phyloP scores from a whole-genome alignment of 2,329 filamentous ascomycete species.

The Tolypocladium amazonense region DNA sequence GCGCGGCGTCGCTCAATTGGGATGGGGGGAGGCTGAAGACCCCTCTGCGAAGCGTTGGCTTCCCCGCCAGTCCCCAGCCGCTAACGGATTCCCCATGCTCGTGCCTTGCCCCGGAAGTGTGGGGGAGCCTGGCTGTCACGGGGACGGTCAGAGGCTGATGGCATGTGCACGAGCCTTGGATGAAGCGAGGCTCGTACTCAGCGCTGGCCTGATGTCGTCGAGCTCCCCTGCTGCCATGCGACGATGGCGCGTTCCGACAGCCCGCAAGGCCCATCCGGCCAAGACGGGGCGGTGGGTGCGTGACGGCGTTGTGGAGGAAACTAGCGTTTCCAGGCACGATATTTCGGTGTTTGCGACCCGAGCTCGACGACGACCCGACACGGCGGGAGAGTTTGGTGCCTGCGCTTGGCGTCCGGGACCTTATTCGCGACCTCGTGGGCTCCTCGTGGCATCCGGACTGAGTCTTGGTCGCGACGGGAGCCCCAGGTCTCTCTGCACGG shows the following conservation, averaged over 20 bases:
- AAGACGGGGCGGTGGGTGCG: neutral
- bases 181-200: neutral
- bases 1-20: neutral
- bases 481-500: too few relatives aligned
- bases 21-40: neutral
- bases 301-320: neutral
- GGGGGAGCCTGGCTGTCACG: neutral
- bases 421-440: too few relatives aligned
- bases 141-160: neutral
- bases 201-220: neutral
- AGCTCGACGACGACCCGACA: neutral
- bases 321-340: neutral
- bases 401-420: neutral
- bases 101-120: neutral
- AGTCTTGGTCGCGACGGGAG: too few relatives aligned
- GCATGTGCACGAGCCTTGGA: neutral
- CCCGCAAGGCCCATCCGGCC: neutral
- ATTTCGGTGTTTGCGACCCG: constrained; percentile 2
- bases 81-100: neutral
- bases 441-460: too few relatives aligned
- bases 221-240: neutral
- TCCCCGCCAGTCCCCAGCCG: neutral
- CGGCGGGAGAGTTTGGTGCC: neutral
- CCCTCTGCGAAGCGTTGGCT: neutral
- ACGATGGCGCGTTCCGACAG: neutral